Percentiles rank a stretch among this genome's conserved stretches.
These are phyloP conservation scores for Plantago ovata DNA, from an alignment of 257 asterid species.

Conservation along the genomic window DNA sequence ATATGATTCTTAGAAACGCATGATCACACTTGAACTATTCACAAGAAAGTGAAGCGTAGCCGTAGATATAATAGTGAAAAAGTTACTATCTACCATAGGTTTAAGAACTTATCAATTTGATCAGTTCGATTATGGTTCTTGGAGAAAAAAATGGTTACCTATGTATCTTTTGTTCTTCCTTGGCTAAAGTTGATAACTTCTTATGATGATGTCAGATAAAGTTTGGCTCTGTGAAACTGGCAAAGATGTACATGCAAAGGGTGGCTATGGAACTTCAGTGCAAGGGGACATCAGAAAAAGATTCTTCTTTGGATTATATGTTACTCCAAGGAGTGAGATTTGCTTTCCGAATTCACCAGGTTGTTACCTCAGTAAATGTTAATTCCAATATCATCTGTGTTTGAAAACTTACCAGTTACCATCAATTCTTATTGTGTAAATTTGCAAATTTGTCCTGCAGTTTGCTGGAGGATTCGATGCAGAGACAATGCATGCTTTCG, in stretches of 20 bases:
- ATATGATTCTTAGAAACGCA: no score
- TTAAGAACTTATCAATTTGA: no score
- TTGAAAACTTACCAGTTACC: no score
- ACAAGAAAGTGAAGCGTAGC: no score
- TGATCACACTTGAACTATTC: no score
- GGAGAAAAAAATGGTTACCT: background rate
- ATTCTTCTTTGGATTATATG: constrained; percentile 82
- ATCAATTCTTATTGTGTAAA: background rate
- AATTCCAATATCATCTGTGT: no score
- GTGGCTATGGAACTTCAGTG: constrained; percentile 82
- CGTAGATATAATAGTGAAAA: no score
- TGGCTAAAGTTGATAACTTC: background rate
- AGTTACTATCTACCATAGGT: no score
- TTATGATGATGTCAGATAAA: constrained; percentile 47
- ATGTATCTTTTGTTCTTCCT: background rate
- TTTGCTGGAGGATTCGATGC: constrained; percentile 98
- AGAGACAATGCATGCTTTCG: constrained; percentile 91
- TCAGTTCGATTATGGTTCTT: no score
- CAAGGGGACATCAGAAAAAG: constrained; percentile 72
- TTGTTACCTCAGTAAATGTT: constrained; percentile 18
- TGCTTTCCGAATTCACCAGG: constrained; percentile 98
- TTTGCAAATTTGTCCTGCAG: constrained; percentile 35
- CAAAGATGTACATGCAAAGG: constrained; percentile 83
- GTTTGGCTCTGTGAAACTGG: constrained; percentile 76
- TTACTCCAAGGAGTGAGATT: constrained; percentile 89